phyloP scores from a whole-genome alignment of 2,329 filamentous ascomycete genomes.

The Colletotrichum spaethianum region DNA sequence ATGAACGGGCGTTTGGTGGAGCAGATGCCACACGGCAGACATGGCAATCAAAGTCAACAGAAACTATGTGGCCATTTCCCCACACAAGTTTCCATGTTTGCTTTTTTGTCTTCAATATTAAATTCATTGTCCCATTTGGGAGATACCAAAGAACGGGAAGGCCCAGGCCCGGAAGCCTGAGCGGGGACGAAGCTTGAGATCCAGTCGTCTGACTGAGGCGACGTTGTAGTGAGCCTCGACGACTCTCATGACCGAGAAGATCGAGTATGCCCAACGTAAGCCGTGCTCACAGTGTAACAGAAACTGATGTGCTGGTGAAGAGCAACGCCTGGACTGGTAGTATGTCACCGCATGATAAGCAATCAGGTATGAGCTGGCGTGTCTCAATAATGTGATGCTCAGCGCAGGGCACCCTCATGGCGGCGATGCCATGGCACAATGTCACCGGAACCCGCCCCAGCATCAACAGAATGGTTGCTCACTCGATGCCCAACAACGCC shows the following conservation, averaged over 20 bases:
- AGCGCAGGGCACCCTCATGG: not conserved
- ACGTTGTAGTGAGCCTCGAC: not conserved
- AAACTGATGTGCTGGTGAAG: no score
- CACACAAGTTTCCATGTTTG: not conserved
- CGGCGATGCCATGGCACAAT: conserved; percentile 1
- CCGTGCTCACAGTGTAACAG: not conserved
- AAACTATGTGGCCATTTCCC: not conserved
- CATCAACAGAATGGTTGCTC: not conserved
- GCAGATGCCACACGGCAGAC: no score
- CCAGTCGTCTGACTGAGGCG: not conserved
- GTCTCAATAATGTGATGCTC: conserved; percentile 35
- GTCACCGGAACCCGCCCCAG: not conserved
- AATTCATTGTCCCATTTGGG: not conserved
- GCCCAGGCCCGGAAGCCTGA: not conserved
- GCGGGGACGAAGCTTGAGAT: not conserved
- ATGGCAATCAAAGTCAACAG: not conserved
- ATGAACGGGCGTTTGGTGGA: not conserved
- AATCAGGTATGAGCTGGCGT: conserved; percentile 17
- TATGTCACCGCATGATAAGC: conserved; percentile 16
- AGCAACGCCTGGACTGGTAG: not conserved
- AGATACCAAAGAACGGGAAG: not conserved
- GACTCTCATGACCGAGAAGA: not conserved
- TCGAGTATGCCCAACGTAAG: not conserved
- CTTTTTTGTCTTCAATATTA: not conserved
- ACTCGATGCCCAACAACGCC: conserved; percentile 33